Conservation (phyloP, 306 rosid species). For the Casuarina glauca region DNA sequence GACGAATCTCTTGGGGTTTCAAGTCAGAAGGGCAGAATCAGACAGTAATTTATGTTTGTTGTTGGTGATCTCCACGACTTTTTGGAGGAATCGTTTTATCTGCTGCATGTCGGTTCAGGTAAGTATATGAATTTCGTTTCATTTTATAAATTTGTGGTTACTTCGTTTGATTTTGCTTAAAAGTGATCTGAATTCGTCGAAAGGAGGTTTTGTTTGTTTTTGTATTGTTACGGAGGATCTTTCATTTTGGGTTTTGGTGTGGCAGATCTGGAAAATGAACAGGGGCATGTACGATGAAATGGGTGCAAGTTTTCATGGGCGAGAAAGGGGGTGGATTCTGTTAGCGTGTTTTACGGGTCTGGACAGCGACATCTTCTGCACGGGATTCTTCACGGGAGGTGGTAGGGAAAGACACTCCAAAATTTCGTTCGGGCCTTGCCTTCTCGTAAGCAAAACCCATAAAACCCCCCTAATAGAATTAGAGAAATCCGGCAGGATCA, state of each 20-base stretch:
- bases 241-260: conserved; percentile 36
- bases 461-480: too few species aligned
- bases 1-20: conserved; percentile 64
- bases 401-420: too few species aligned
- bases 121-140: conserved; percentile 27
- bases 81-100: conserved; percentile 28
- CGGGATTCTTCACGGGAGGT: too few species aligned
- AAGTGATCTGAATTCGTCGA: conserved; percentile 32
- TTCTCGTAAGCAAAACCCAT: too few species aligned
- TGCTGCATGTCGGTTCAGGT: conserved; percentile 48
- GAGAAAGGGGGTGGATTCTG: too few species aligned
- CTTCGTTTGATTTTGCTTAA: conserved; percentile 26
- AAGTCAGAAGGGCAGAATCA: conserved; percentile 39
- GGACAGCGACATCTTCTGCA: too few species aligned
- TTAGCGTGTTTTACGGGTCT: too few species aligned
- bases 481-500: too few species aligned
- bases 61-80: conserved; percentile 46
- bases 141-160: conserved; percentile 18
- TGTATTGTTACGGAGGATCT: conserved; percentile 13
- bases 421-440: too few species aligned
- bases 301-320: conserved; percentile 40
- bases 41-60: conserved; percentile 46
- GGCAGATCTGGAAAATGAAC: conserved; percentile 69
- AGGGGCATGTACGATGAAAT: conserved; percentile 60
- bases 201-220: conserved; percentile 30